These are phyloP conservation scores for Elsinoe necatrix DNA, from an alignment of 2,329 filamentous ascomycete species.

Conservation along the genomic window DNA sequence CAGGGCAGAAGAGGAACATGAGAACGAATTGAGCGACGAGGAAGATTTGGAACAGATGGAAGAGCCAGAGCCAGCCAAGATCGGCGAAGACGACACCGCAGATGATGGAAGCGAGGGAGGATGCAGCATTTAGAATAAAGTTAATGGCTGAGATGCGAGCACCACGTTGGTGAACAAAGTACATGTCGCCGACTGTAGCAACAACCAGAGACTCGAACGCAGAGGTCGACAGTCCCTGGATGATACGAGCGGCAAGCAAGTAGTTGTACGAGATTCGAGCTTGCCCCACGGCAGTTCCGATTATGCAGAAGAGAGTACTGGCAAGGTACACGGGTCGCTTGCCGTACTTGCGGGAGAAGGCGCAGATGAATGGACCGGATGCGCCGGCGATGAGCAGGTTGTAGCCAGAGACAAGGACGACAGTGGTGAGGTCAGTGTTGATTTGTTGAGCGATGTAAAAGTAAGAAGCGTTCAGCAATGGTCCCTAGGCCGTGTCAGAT, in stretches of 20 bases:
- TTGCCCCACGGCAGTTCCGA: conserved; percentile 20
- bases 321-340: conserved; percentile 22
- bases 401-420: conserved; percentile 20
- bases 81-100: conserved; percentile 20
- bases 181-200: conserved; percentile 22
- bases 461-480: conserved; percentile 29
- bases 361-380: conserved; percentile 19
- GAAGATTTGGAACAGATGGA: conserved; percentile 25
- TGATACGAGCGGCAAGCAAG: conserved; percentile 20
- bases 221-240: conserved; percentile 21
- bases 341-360: conserved; percentile 21
- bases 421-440: conserved; percentile 13
- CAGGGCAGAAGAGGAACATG: conserved; percentile 26
- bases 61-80: conserved; percentile 22
- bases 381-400: conserved; percentile 19
- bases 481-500: conserved; percentile 19
- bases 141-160: conserved; percentile 21
- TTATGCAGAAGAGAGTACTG: conserved; percentile 19
- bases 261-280: conserved; percentile 18
- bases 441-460: conserved; percentile 17
- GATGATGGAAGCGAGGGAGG: conserved; percentile 22
- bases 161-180: conserved; percentile 24
- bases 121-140: conserved; percentile 25
- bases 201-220: conserved; percentile 21
- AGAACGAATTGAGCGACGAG: conserved; percentile 24